Evolutionary conservation across 2,329 filamentous ascomycete genomes (phyloP), one percentile per base, ranked within the genome.

Genomic region (Chaetomium strumarium): DNA sequence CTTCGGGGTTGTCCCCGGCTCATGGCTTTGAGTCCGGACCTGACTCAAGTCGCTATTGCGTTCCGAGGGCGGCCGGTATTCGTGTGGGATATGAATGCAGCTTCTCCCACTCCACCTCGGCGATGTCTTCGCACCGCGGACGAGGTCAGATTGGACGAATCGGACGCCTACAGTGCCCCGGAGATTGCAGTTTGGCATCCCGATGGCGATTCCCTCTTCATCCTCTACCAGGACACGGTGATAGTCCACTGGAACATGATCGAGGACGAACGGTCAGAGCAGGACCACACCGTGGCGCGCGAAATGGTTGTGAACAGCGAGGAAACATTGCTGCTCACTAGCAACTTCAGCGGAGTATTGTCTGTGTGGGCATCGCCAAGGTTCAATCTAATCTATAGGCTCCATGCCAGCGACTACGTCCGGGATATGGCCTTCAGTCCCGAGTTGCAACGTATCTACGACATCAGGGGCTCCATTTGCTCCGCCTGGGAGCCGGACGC

Each of bases 251-350:
- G 43, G 37, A 17, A 47, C 14, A 29, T 52, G n/a, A 10, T 20
- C 9, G 38, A 47, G 13, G 50, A 47, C 14, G 50, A 43, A 2
- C 17, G 20, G 38, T 20, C 16, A 4, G 50, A 52, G 50, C 31
- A 19, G 7, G n/a, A 17, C 19, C 7, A 52, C 30, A 52, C 43
- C 31, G 31, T 34, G 37, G 50, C 50, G 2, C 44, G 44, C 11
- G 50, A 52, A 33, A 52, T 52, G 37, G 31, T 38, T 12, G 29
- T 52, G 19, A 52, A 31, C 31, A 47, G 33, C 43, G 38, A 52
- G 31, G 50, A 44, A 2, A 19, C 36, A 6, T 33, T 47, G 10
- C 45, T 47, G 20, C 45, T 47, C 5, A 47, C 45, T 9, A 24
- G 45, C 24, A 47, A 47, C 45, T 39, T 31, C 24, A 47, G 10